Evolutionary conservation across 352 stramenopile species (phyloP).

Genomic region (Saprolegnia diclina): DNA sequence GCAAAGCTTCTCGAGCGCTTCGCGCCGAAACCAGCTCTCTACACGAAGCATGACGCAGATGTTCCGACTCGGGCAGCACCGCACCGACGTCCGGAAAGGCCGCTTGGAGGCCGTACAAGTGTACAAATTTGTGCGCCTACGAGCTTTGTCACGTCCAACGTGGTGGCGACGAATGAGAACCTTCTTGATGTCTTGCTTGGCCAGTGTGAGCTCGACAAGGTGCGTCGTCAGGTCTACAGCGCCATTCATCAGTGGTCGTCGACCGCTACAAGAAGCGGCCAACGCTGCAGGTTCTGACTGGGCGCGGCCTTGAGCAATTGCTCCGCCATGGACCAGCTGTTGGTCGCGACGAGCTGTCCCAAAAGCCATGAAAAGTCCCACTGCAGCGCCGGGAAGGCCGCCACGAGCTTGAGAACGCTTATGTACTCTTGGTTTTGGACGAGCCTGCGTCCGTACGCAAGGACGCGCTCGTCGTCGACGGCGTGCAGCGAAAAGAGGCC

Average conservation of each 20-base stretch:
- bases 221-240: not conserved
- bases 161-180: not conserved
- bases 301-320: slow-evolving; percentile 18
- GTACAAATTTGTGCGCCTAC: slow-evolving; percentile 22
- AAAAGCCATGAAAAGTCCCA: slow-evolving; percentile 12
- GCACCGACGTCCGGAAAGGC: slow-evolving; percentile 17
- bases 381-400: slow-evolving; percentile 3
- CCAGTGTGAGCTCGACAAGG: not conserved
- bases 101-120: slow-evolving; percentile 14
- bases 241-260: too few species aligned
- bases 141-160: not conserved
- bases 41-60: not conserved
- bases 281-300: not conserved
- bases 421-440: slow-evolving; percentile 1
- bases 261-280: too few species aligned
- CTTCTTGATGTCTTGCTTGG: slow-evolving; percentile 21
- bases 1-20: slow-evolving; percentile 25
- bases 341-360: slow-evolving; percentile 5
- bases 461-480: not conserved
- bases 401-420: slow-evolving; percentile 10
- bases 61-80: too few species aligned
- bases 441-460: not conserved
- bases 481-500: slow-evolving; percentile 6
- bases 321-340: slow-evolving; percentile 25
- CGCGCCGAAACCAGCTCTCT: slow-evolving; percentile 20